Conservation (phyloP, 2,329 filamentous ascomycete genomes). For the Drechslera avenae region DNA sequence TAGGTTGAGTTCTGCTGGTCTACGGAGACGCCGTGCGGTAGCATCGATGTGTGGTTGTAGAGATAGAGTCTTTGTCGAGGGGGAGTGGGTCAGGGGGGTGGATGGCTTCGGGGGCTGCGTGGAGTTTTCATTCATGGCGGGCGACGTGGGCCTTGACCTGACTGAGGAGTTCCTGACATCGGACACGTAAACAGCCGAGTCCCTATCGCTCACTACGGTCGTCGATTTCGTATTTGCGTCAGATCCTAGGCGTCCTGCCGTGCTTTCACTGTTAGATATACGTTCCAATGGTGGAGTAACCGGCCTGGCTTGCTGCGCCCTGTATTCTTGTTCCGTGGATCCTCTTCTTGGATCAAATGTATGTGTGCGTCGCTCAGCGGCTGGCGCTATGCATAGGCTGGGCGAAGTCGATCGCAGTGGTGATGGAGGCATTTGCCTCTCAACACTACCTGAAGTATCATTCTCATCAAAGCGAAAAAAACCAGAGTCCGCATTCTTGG, state of each 20-base stretch:
- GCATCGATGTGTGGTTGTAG: slow-evolving; percentile 21
- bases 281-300: not conserved
- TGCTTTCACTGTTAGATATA: not conserved
- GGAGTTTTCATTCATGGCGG: slow-evolving; percentile 18
- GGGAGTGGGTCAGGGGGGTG: slow-evolving; percentile 12
- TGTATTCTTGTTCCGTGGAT: not conserved
- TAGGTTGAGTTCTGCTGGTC: slow-evolving; percentile 40
- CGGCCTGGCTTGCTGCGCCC: not conserved
- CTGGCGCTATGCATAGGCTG: too few species aligned
- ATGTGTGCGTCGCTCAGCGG: not conserved
- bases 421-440: not conserved
- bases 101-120: slow-evolving; percentile 15
- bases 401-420: too few species aligned
- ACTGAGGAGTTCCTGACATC: slow-evolving; percentile 19
- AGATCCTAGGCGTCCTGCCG: not conserved
- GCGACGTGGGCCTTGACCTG: slow-evolving; percentile 15
- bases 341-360: not conserved
- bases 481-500: slow-evolving; percentile 24
- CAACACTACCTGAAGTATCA: not conserved
- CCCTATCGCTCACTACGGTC: slow-evolving; percentile 19
- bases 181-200: slow-evolving; percentile 34
- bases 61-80: slow-evolving; percentile 6
- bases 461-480: slow-evolving; percentile 26
- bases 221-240: not conserved
- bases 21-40: slow-evolving; percentile 26